Percentiles rank a stretch among this genome's conserved stretches.
phyloP scores from a whole-genome alignment of 352 stramenopile genomes.

The Salisapilia sapeloensis region DNA sequence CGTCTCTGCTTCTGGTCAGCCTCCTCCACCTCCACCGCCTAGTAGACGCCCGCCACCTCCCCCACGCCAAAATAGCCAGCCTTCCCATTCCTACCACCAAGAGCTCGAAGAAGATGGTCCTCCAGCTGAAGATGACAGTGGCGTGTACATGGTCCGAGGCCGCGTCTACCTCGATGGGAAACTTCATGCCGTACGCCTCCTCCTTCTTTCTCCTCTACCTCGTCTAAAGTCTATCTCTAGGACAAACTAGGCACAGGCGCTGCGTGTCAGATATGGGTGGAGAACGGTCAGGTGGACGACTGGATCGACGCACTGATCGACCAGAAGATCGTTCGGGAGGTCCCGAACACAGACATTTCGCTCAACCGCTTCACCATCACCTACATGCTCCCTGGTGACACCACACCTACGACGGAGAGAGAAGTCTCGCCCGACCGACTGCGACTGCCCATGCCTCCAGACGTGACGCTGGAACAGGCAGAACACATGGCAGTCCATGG shows the following conservation, averaged over 20 bases:
- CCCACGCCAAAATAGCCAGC: conserved; percentile 1
- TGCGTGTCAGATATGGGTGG: conserved; percentile 68
- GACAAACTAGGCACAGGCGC: conserved; percentile 43
- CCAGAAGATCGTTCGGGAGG: conserved; percentile 22
- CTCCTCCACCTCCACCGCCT: conserved; percentile 16
- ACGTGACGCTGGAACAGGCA: conserved; percentile 39
- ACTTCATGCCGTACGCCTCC: conserved; percentile 25
- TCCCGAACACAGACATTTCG: conserved; percentile 47
- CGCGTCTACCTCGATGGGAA: conserved; percentile 72
- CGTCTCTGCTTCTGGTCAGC: conserved; percentile 9
- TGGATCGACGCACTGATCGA: conserved; percentile 67
- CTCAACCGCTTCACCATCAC: conserved; percentile 45
- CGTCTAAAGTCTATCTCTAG: conserved; percentile 1
- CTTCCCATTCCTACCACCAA: conserved; percentile 1
- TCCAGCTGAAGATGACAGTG: conserved; percentile 35
- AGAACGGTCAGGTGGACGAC: conserved; percentile 46
- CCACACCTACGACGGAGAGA: conserved; percentile 20
- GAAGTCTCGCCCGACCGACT: conserved; percentile 38
- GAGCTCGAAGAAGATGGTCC: conserved; percentile 9
- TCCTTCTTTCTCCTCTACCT: neutral
- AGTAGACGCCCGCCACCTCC: neutral
- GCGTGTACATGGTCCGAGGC: conserved; percentile 47
- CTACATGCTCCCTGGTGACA: conserved; percentile 30
- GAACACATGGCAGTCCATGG: conserved; percentile 36
- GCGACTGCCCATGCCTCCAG: conserved; percentile 41